Percentiles rank a stretch among this genome's conserved stretches.
These are phyloP conservation scores for Elaeis oleifera DNA, from an alignment of 202 grass and related monocot genomes.

Conservation along the genomic window DNA sequence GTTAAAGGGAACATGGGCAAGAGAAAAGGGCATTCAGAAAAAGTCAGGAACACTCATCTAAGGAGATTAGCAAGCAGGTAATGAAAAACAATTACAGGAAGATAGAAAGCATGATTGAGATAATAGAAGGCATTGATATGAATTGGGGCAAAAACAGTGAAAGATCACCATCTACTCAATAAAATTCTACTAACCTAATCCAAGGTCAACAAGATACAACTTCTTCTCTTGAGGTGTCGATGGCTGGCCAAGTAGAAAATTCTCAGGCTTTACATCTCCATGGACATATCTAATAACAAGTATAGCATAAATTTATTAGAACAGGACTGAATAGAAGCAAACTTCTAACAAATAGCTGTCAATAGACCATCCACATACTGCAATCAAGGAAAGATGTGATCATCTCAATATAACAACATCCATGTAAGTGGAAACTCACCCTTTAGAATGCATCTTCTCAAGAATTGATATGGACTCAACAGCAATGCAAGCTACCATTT, in stretches of 20 bases:
- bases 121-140: too few species aligned
- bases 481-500: slow-evolving; percentile 77
- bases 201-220: slow-evolving; percentile 86
- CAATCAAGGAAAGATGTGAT: slow-evolving; percentile 11
- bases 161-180: background rate
- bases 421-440: slow-evolving; percentile 19
- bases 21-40: background rate
- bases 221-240: slow-evolving; percentile 75
- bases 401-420: slow-evolving; percentile 8
- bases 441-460: slow-evolving; percentile 71
- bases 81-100: too few species aligned
- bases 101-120: too few species aligned
- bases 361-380: too few species aligned
- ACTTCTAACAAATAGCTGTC: too few species aligned
- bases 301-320: background rate
- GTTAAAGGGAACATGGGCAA: background rate
- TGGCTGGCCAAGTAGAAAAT: slow-evolving; percentile 69
- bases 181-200: slow-evolving; percentile 48
- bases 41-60: background rate
- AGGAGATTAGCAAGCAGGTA: too few species aligned
- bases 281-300: slow-evolving; percentile 48
- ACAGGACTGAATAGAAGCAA: too few species aligned
- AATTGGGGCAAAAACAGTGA: too few species aligned
- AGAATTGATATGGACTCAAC: slow-evolving; percentile 60
- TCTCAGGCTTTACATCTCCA: slow-evolving; percentile 77